Percentiles rank a stretch among this genome's conserved stretches.
phyloP scores from a whole-genome alignment of 2,329 filamentous ascomycete genomes.

The Fusarium subglutinans region DNA sequence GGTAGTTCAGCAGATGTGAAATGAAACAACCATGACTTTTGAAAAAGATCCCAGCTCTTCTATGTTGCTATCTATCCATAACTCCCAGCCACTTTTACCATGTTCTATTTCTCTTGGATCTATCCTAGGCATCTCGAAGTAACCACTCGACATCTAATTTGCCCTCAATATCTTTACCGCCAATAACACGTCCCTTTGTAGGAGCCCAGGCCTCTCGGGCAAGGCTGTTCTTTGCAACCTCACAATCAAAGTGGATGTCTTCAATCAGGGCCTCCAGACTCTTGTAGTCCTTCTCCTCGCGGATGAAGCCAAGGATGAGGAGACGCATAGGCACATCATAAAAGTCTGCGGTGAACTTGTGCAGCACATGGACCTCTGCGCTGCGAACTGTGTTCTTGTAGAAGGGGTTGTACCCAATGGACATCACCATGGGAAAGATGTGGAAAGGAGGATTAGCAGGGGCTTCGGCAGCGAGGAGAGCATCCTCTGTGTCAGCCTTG shows the following conservation, averaged over 20 bases:
- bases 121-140: conserved; percentile 40
- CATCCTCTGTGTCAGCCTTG: conserved; percentile 20
- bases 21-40: conserved; percentile 26
- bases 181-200: conserved; percentile 48
- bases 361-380: conserved; percentile 91
- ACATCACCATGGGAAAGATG: conserved; percentile 90
- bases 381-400: conserved; percentile 90
- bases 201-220: conserved; percentile 69
- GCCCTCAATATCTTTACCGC: conserved; percentile 42
- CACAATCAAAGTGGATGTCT: conserved; percentile 90
- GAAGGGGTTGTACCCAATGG: conserved; percentile 96
- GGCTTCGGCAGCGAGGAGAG: conserved; percentile 15
- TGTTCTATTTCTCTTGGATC: neutral
- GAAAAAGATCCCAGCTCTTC: conserved; percentile 14
- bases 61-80: conserved; percentile 36
- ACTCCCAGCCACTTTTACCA: conserved; percentile 29
- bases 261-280: conserved; percentile 83
- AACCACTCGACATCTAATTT: conserved; percentile 53
- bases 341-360: conserved; percentile 81
- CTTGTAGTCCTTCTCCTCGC: conserved; percentile 89
- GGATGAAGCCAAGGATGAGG: conserved; percentile 84
- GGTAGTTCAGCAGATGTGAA: conserved; percentile 30
- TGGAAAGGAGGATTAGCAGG: conserved; percentile 41
- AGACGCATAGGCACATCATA: conserved; percentile 84
- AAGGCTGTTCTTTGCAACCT: conserved; percentile 80